These are phyloP conservation scores for Geranium brycei DNA, from an alignment of 345 rosid species.

Conservation along the genomic window DNA sequence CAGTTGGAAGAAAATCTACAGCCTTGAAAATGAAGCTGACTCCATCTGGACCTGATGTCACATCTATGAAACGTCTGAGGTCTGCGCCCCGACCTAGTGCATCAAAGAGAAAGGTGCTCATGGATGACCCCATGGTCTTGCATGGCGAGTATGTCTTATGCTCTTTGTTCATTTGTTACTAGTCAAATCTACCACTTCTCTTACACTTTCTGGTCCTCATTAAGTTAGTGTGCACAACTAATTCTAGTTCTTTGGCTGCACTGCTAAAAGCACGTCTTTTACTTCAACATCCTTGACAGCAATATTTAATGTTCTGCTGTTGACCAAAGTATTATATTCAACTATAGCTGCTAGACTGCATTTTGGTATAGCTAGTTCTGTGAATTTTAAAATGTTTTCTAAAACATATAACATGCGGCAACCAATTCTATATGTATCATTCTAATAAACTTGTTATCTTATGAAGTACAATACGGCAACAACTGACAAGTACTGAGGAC, in stretches of 20 bases:
- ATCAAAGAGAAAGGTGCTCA: constrained; percentile 76
- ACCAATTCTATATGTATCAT: neutral
- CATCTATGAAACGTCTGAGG: constrained; percentile 50
- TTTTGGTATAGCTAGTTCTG: too few species aligned
- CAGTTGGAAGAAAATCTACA: constrained; percentile 80
- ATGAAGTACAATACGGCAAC: constrained; percentile 74
- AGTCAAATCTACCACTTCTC: neutral
- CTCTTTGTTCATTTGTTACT: neutral
- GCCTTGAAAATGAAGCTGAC: constrained; percentile 69
- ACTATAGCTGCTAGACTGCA: too few species aligned
- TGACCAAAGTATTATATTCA: too few species aligned
- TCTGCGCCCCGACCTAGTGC: constrained; percentile 46
- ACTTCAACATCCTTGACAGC: too few species aligned
- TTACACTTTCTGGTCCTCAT: too few species aligned
- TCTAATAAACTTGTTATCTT: constrained; percentile 20
- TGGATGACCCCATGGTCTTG: constrained; percentile 91
- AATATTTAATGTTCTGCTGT: too few species aligned
- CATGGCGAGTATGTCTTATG: constrained; percentile 84
- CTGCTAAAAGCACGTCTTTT: too few species aligned
- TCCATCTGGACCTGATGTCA: constrained; percentile 45
- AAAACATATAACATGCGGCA: neutral
- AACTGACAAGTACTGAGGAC: constrained; percentile 72
- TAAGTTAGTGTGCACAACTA: too few species aligned
- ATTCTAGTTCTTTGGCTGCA: too few species aligned
- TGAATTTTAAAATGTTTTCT: neutral